Evolutionary conservation across 768 basidiomycete species (phyloP), one percentile per base, ranked within the genome.

Genomic region (Gautieria morchelliformis): DNA sequence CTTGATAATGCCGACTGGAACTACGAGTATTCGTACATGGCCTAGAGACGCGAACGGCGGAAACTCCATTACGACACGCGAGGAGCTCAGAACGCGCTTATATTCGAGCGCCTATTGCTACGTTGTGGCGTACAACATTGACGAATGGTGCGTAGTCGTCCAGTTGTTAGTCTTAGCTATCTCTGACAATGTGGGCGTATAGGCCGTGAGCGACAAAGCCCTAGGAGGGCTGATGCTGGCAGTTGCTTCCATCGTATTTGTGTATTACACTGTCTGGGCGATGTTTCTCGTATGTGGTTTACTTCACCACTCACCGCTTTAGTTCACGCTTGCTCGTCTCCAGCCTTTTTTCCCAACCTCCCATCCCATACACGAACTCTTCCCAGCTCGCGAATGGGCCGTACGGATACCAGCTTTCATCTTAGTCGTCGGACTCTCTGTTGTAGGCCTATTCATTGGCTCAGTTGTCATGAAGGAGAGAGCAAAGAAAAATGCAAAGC

Each of bases 251-350:
- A 69, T 82, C 45, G 80, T 89, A 39, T 95, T 95, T 73, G 73
- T 79, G 10, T 97, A 97, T 69, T 98, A 97, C 70, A 93, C 94
- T 1, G 76, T 79, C 27, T 97, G 94, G 94, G 85, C 93, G 14
- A 78, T 96, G 54, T 72, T 97, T 52, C 78, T 94, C 54, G 93
- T 93, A 62, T 64, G 86, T 64, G n/a, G 39, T 15, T 39, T 55
- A 37, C 17, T 37, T 17, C 19, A 14, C 40, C 42, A 41, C 37
- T 40, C 53, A 44, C 35, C 35, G 27, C 59, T 50, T 62, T 58
- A 57, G 53, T 53, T 35, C 42, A 63, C 44, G 52, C 35, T 53
- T 53, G 58, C 49, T 56, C 41, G 56, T 58, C n/a, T 58, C 41
- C 55, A 85, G 84, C 94, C 94, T 6, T 92, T 96, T 75, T 83